Evolutionary conservation across 2,329 filamentous ascomycete species (phyloP).

Genomic region (Talaromyces funiculosus): DNA sequence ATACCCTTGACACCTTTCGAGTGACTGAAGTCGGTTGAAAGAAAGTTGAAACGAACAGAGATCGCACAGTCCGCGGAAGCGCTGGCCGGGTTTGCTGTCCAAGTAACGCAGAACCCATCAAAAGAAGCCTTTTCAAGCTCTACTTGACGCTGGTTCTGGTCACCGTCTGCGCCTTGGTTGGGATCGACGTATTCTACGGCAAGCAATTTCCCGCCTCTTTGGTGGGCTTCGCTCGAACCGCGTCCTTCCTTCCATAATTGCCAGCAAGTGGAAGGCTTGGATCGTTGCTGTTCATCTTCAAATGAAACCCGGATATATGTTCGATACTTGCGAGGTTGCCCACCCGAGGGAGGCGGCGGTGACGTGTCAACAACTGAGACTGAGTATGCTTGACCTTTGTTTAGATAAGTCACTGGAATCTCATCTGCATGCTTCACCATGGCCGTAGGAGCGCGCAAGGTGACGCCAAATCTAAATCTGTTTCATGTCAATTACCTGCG

Average conservation of each 20-base stretch:
- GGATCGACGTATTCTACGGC: constrained; percentile 88
- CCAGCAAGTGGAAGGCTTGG: constrained; percentile 78
- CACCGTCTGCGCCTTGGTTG: constrained; percentile 50
- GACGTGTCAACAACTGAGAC: constrained; percentile 75
- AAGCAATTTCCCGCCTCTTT: constrained; percentile 83
- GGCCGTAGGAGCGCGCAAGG: constrained; percentile 86
- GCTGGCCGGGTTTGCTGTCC: constrained; percentile 65
- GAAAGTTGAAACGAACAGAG: constrained; percentile 92
- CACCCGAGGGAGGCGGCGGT: constrained; percentile 53
- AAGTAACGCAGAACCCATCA: constrained; percentile 87
- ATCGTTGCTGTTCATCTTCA: constrained; percentile 88
- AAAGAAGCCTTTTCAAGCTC: constrained; percentile 75
- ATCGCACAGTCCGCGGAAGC: constrained; percentile 72
- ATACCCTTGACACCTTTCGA: constrained; percentile 98
- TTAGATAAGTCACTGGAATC: constrained; percentile 95
- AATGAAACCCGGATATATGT: constrained; percentile 95
- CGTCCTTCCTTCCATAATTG: constrained; percentile 93
- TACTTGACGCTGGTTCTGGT: constrained; percentile 56
- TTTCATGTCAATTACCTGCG: background rate
- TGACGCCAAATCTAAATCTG: constrained; percentile 82
- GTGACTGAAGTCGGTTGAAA: constrained; percentile 97
- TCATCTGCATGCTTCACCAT: constrained; percentile 85
- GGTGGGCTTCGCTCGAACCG: constrained; percentile 91
- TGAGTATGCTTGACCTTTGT: constrained; percentile 93
- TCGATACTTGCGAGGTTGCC: constrained; percentile 66